Conservation (phyloP, 352 stramenopile genomes). For the Phytophthora rubi region DNA sequence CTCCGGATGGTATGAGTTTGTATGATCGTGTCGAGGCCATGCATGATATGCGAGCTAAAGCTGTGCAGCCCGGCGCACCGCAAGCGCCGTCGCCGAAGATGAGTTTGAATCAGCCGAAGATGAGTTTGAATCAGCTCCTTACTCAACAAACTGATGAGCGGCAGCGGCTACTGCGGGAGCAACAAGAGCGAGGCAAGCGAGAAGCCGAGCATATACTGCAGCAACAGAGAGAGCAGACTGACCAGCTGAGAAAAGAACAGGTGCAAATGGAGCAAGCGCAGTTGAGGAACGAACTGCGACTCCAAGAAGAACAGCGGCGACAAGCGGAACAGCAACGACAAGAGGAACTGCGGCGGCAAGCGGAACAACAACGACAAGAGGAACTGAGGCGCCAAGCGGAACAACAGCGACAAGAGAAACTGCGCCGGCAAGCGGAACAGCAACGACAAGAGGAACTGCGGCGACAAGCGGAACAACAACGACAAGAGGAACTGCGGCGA, state of each 20-base stretch:
- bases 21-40: constrained; percentile 56
- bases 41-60: constrained; percentile 44
- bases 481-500: background rate
- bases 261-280: constrained; percentile 9
- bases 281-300: background rate
- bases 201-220: background rate
- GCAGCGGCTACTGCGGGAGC: constrained; percentile 11
- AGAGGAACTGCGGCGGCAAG: background rate
- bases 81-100: constrained; percentile 25
- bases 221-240: background rate
- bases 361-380: background rate
- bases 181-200: background rate
- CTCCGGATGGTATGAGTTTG: constrained; percentile 42
- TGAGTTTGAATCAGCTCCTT: constrained; percentile 21
- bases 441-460: constrained; percentile 4
- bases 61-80: constrained; percentile 7
- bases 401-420: background rate
- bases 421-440: constrained; percentile 5
- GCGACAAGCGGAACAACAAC: constrained; percentile 2
- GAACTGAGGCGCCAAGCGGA: background rate
- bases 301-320: no score
- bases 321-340: background rate
- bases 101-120: constrained; percentile 23
- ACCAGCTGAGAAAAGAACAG: constrained; percentile 6
- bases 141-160: constrained; percentile 20